A percentile compares a stretch with the other conserved stretches of the same genome.
phyloP scores from a whole-genome alignment of 805 yeast genomes.

The Myxozyma udenii region DNA sequence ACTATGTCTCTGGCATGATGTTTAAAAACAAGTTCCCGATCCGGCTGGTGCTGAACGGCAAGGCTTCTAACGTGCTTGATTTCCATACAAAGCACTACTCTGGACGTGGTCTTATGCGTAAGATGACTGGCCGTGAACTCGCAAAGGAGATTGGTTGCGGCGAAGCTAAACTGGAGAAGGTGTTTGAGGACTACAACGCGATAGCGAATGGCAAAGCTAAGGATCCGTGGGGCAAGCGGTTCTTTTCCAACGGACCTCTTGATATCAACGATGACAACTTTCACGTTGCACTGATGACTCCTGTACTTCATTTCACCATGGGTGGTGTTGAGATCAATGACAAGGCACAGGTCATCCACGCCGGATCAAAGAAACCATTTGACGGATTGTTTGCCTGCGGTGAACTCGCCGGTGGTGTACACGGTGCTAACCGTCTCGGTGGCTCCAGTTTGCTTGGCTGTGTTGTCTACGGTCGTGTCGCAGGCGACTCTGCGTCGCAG shows the following conservation, averaged over 20 bases:
- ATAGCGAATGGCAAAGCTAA: slow-evolving; percentile 42
- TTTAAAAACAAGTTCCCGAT: slow-evolving; percentile 46
- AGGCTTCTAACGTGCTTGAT: slow-evolving; percentile 46
- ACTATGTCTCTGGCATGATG: slow-evolving; percentile 59
- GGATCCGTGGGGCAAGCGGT: slow-evolving; percentile 47
- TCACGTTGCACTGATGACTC: slow-evolving; percentile 53
- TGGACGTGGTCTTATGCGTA: slow-evolving; percentile 54
- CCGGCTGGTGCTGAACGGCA: slow-evolving; percentile 50
- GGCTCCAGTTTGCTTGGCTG: slow-evolving; percentile 57
- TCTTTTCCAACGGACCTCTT: slow-evolving; percentile 50
- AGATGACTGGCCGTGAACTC: slow-evolving; percentile 46
- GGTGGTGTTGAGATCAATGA: slow-evolving; percentile 60
- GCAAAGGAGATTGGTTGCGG: slow-evolving; percentile 43
- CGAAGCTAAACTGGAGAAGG: slow-evolving; percentile 36
- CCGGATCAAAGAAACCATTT: slow-evolving; percentile 35
- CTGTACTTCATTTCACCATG: slow-evolving; percentile 65
- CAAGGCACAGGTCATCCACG: slow-evolving; percentile 41
- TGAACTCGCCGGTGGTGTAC: slow-evolving; percentile 59
- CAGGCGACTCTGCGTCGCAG: slow-evolving; percentile 44
- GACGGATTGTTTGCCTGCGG: slow-evolving; percentile 54
- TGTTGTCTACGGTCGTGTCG: slow-evolving; percentile 52
- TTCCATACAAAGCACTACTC: slow-evolving; percentile 57
- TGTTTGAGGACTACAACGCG: slow-evolving; percentile 45
- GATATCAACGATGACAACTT: slow-evolving; percentile 40
- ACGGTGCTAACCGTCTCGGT: slow-evolving; percentile 55